Conservation (phyloP, 306 rosid genomes). For the Hylodesmum podocarpum region DNA sequence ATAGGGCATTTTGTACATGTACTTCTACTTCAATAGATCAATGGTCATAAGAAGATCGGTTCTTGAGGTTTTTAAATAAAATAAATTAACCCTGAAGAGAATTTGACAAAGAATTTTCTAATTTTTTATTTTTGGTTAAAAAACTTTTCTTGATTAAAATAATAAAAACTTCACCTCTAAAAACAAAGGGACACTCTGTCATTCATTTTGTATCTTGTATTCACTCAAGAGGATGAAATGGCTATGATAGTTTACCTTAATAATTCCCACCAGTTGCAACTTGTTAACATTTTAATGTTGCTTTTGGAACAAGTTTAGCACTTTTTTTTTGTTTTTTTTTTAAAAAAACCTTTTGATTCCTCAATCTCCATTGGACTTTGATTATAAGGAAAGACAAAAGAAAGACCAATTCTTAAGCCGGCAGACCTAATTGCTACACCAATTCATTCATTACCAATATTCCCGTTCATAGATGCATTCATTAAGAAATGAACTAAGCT, state of each 20-base stretch:
- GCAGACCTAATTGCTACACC: not conserved
- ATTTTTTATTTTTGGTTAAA: not conserved
- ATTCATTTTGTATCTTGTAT: constrained; percentile 20
- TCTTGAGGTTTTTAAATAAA: not conserved
- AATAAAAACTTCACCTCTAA: not conserved
- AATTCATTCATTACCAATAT: not conserved
- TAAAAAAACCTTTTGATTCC: not conserved
- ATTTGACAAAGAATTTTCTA: not conserved
- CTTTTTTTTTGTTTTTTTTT: not conserved
- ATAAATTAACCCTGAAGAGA: not conserved
- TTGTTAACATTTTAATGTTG: constrained; percentile 28
- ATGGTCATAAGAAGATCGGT: not conserved
- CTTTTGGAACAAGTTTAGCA: constrained; percentile 8
- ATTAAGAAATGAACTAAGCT: not conserved
- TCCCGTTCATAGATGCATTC: not conserved
- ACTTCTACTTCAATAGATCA: too few species aligned
- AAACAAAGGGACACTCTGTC: constrained; percentile 13
- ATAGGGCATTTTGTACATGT: not conserved
- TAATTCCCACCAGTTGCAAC: constrained; percentile 25
- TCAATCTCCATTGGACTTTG: constrained; percentile 1
- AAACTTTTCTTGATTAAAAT: not conserved
- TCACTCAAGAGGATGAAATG: constrained; percentile 23
- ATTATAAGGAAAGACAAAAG: not conserved
- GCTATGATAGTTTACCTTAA: not conserved
- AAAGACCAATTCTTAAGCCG: constrained; percentile 12